Evolutionary conservation across 176 grass and related monocot genomes (phyloP).

Genomic region (Cenchrus purpureus): DNA sequence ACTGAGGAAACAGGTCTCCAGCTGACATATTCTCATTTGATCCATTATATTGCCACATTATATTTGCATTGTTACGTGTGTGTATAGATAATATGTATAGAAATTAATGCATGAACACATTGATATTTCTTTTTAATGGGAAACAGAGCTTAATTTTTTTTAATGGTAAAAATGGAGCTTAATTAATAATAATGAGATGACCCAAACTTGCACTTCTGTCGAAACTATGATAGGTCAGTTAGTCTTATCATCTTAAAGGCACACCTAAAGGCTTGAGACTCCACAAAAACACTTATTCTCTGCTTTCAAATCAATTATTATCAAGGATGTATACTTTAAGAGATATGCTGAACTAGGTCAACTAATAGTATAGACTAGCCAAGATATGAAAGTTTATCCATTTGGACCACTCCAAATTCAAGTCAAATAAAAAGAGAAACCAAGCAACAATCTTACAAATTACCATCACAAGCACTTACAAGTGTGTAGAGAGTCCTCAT

Average conservation of each 20-base stretch:
- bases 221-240: conserved; percentile 27
- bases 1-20: neutral
- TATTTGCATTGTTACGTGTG: neutral
- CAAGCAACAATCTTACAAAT: neutral
- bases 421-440: neutral
- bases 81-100: neutral
- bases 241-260: conserved; percentile 32
- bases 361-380: conserved; percentile 20
- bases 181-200: neutral
- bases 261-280: neutral
- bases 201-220: conserved; percentile 4
- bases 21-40: neutral
- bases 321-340: conserved; percentile 13
- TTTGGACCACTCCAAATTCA: conserved; percentile 27
- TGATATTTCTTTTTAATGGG: neutral
- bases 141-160: neutral
- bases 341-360: conserved; percentile 35
- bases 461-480: conserved; percentile 51
- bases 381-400: neutral
- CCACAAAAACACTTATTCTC: conserved; percentile 24
- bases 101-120: neutral
- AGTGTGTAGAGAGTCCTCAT: conserved; percentile 91
- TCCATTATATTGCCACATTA: neutral
- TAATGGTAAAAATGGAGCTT: neutral
- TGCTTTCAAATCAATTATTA: conserved; percentile 26